Percentiles rank a stretch among this genome's conserved stretches.
Evolutionary conservation across 192 early-diverging fungal species (phyloP).

Genomic region (Mortierella antarctica): DNA sequence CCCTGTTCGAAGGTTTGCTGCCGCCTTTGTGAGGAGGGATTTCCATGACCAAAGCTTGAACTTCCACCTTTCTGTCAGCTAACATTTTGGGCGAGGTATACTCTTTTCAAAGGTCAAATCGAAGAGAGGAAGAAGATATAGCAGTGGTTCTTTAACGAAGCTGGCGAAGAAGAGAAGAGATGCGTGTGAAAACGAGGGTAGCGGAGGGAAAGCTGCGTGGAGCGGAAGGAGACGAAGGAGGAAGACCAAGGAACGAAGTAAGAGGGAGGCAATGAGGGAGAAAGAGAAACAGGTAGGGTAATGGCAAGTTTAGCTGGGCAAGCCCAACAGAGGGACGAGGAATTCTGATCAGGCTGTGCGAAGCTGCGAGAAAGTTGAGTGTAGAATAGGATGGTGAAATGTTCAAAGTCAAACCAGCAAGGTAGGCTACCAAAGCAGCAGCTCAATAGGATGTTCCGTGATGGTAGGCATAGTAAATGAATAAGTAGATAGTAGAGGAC

Average conservation of each 20-base stretch:
- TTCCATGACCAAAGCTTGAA: constrained; percentile 20
- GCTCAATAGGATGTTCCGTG: too few species aligned
- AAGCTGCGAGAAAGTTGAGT: too few species aligned
- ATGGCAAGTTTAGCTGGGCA: too few species aligned
- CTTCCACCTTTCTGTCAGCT: constrained; percentile 29
- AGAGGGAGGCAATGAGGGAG: neutral
- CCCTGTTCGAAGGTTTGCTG: neutral
- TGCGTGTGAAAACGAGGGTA: neutral
- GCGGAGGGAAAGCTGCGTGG: neutral
- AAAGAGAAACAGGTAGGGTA: neutral
- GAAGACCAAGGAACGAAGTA: neutral
- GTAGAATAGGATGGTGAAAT: too few species aligned
- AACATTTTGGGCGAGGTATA: constrained; percentile 4
- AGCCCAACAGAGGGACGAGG: too few species aligned
- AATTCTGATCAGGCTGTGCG: too few species aligned
- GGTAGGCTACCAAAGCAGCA: too few species aligned
- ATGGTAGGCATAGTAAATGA: too few species aligned
- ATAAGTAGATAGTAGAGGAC: neutral
- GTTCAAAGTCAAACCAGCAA: too few species aligned
- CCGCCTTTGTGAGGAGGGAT: constrained; percentile 26
- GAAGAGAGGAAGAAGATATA: too few species aligned
- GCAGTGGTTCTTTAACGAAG: neutral
- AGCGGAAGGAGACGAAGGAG: neutral
- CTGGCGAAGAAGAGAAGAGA: neutral
- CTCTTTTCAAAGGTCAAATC: too few species aligned